Conservation (phyloP, 2,329 filamentous ascomycete genomes). For the Paraconiothyrium sp. region DNA sequence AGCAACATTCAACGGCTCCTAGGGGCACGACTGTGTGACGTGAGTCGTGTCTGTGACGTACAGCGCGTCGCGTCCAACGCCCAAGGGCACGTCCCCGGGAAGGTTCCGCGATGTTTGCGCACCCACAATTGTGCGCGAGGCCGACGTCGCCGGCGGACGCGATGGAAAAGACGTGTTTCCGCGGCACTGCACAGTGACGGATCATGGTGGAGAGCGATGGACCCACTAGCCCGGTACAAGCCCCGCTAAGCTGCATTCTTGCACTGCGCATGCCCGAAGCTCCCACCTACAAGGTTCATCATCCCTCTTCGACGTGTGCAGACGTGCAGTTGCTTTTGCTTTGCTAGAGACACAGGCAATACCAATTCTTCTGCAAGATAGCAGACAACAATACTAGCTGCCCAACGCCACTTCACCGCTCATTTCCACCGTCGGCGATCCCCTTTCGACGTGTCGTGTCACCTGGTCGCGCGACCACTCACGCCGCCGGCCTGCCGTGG, state of each 20-base stretch:
- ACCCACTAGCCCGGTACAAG: constrained; percentile 12
- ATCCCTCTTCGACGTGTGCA: constrained; percentile 9
- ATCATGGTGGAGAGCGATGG: neutral
- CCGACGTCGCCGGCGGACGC: neutral
- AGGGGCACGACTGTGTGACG: constrained; percentile 1
- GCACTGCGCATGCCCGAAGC: constrained; percentile 1
- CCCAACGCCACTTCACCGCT: constrained; percentile 3
- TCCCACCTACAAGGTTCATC: neutral
- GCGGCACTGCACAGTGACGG: constrained; percentile 1
- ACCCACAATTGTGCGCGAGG: neutral
- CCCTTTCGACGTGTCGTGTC: constrained; percentile 10
- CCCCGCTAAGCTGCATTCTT: constrained; percentile 13
- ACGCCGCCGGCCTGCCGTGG: neutral
- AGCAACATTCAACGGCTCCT: neutral
- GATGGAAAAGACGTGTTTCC: neutral
- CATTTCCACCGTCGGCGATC: constrained; percentile 5
- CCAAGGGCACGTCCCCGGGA: neutral
- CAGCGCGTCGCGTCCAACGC: neutral
- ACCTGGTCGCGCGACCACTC: constrained; percentile 15
- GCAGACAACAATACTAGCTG: neutral
- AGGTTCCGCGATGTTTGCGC: neutral
- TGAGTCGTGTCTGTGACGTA: neutral
- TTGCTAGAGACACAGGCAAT: neutral
- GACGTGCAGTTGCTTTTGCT: neutral
- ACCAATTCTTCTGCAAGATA: neutral